Conservation (phyloP, 2,329 filamentous ascomycete genomes). For the Cytospora schulzeri region DNA sequence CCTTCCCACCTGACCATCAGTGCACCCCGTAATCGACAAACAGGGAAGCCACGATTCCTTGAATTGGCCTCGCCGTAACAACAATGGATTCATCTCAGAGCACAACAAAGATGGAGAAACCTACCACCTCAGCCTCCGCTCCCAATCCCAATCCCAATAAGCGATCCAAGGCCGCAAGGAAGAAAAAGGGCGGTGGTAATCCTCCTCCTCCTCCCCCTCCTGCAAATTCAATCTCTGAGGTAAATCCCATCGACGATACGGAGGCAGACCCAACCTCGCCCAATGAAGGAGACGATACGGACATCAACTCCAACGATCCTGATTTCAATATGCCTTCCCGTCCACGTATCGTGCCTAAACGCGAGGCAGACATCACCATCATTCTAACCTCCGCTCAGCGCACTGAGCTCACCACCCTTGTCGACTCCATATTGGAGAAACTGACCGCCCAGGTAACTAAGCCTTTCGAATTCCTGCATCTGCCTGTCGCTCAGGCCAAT, state of each 20-base stretch:
- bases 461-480: conserved; percentile 52
- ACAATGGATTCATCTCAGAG: conserved; percentile 7
- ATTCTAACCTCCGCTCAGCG: conserved; percentile 52
- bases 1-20: conserved; percentile 10
- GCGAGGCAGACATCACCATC: conserved; percentile 54
- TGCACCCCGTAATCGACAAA: background rate
- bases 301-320: conserved; percentile 9
- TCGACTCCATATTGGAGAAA: conserved; percentile 35
- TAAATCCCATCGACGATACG: conserved; percentile 4
- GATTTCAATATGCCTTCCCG: conserved; percentile 14
- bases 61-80: conserved; percentile 2
- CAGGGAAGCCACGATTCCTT: conserved; percentile 5
- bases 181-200: conserved; percentile 14
- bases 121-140: background rate
- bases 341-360: conserved; percentile 39
- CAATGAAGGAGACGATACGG: conserved; percentile 16
- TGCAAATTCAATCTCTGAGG: conserved; percentile 2
- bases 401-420: conserved; percentile 54
- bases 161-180: background rate
- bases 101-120: conserved; percentile 13
- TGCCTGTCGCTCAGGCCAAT: conserved; percentile 20
- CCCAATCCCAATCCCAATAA: background rate
- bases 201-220: background rate
- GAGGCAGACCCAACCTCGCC: conserved; percentile 6
- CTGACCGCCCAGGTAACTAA: conserved; percentile 43